These are phyloP conservation scores for Aspergillus homomorphus DNA, from an alignment of 495 filamentous ascomycete genomes.

Conservation along the genomic window DNA sequence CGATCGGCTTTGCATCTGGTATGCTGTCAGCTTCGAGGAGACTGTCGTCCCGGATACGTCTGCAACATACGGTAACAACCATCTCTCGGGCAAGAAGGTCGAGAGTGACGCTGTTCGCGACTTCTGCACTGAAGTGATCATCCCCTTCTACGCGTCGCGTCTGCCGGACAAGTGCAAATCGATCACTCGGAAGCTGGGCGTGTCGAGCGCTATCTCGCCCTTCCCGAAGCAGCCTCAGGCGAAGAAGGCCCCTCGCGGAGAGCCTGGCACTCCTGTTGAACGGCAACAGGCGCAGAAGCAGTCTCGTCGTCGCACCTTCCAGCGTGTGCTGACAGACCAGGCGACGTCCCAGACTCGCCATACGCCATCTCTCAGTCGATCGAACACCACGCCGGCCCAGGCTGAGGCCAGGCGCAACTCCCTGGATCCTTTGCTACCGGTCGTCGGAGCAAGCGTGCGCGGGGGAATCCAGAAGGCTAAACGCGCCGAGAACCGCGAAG, in stretches of 20 bases:
- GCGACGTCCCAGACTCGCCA: slow-evolving; percentile 45
- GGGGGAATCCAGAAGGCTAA: slow-evolving; percentile 59
- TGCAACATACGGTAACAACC: slow-evolving; percentile 29
- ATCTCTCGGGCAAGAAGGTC: slow-evolving; percentile 40
- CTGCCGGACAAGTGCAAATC: slow-evolving; percentile 74
- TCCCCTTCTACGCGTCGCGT: slow-evolving; percentile 87
- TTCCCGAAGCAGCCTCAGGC: slow-evolving; percentile 25
- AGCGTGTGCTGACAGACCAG: slow-evolving; percentile 68
- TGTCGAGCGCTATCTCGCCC: slow-evolving; percentile 63
- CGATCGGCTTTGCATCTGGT: slow-evolving; percentile 95
- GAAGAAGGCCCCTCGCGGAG: slow-evolving; percentile 31
- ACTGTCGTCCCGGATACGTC: slow-evolving; percentile 30
- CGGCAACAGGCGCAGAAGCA: slow-evolving; percentile 50
- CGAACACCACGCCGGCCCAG: slow-evolving; percentile 56
- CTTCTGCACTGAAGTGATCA: slow-evolving; percentile 90
- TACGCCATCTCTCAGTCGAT: slow-evolving; percentile 60
- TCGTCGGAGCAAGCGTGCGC: slow-evolving; percentile 35
- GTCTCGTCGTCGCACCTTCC: slow-evolving; percentile 58
- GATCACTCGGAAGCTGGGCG: slow-evolving; percentile 85
- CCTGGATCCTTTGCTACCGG: slow-evolving; percentile 37
- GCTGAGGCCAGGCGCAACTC: slow-evolving; percentile 38
- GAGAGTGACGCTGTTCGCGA: slow-evolving; percentile 60
- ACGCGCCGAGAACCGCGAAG: slow-evolving; percentile 61
- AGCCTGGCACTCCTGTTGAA: slow-evolving; percentile 53
- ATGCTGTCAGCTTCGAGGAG: slow-evolving; percentile 64